Percentiles rank a stretch among this genome's conserved stretches.
phyloP scores from a whole-genome alignment of 371 early-diverging fungal genomes.

The Lichtheimia hyalospora region DNA sequence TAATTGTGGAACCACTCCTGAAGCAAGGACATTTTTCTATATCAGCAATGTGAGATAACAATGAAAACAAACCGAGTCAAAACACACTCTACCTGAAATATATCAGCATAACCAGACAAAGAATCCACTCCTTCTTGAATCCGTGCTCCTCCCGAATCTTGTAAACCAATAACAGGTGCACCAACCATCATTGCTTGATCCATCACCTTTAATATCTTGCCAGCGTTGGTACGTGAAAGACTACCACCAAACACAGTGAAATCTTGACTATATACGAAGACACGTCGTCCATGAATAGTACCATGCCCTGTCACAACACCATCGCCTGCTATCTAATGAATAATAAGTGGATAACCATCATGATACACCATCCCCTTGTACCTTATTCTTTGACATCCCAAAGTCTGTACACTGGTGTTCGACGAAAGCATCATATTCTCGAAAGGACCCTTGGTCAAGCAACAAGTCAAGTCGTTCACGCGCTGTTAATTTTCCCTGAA shows the following conservation, averaged over 20 bases:
- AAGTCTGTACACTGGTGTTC: constrained; percentile 95
- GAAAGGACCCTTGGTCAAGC: constrained; percentile 84
- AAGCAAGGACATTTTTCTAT: constrained; percentile 83
- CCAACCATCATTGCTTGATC: constrained; percentile 93
- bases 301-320: constrained; percentile 97
- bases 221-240: constrained; percentile 87
- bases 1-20: constrained; percentile 95
- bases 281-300: constrained; percentile 87
- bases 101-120: constrained; percentile 94
- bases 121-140: constrained; percentile 98
- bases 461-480: constrained; percentile 90
- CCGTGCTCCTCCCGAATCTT: constrained; percentile 97
- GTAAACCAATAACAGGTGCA: constrained; percentile 93
- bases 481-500: constrained; percentile 94
- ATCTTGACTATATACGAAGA: constrained; percentile 94
- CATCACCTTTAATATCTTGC: constrained; percentile 95
- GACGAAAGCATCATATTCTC: constrained; percentile 94
- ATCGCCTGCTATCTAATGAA: constrained; percentile 79
- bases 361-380: background rate
- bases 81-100: constrained; percentile 73
- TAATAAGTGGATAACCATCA: no score
- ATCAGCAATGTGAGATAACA: background rate
- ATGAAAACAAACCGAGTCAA: no score
- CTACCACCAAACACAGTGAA: constrained; percentile 95
- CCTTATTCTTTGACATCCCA: constrained; percentile 85